phyloP scores from a whole-genome alignment of 768 basidiomycete genomes.

The Tephrocybe sp. region DNA sequence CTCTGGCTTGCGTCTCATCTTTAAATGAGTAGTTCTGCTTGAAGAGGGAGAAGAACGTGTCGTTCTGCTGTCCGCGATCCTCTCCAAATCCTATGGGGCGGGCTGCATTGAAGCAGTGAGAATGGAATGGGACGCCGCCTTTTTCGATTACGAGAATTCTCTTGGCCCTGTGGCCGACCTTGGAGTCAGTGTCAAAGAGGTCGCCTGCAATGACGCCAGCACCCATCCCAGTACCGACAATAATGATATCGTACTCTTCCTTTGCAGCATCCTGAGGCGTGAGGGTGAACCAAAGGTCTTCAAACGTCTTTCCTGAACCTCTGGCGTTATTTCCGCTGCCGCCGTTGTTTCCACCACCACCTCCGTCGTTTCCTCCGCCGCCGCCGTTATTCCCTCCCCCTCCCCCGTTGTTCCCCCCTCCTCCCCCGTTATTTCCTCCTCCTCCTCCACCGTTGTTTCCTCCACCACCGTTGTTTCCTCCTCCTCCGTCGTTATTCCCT shows the following conservation, averaged over 20 bases:
- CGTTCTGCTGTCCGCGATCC: conserved; percentile 21
- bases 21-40: conserved; percentile 10
- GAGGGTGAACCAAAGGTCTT: conserved; percentile 7
- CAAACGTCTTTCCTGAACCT: neutral
- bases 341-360: neutral
- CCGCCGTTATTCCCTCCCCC: neutral
- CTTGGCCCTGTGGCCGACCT: conserved; percentile 13
- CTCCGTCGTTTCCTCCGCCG: neutral
- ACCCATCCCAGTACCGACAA: conserved; percentile 23
- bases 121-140: conserved; percentile 22
- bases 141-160: conserved; percentile 23
- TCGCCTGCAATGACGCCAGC: conserved; percentile 22
- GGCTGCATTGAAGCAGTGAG: conserved; percentile 23
- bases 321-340: neutral
- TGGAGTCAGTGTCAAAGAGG: conserved; percentile 21
- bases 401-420: neutral
- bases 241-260: conserved; percentile 16
- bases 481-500: neutral
- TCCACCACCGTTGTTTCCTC: neutral
- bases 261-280: conserved; percentile 7
- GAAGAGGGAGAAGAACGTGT: conserved; percentile 20
- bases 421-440: neutral
- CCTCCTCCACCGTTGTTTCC: neutral
- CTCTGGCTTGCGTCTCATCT: neutral
- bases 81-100: conserved; percentile 18